Percentiles rank a stretch among this genome's conserved stretches.
Evolutionary conservation across 192 early-diverging fungal genomes (phyloP).

Genomic region (Chytriomyces sp.): DNA sequence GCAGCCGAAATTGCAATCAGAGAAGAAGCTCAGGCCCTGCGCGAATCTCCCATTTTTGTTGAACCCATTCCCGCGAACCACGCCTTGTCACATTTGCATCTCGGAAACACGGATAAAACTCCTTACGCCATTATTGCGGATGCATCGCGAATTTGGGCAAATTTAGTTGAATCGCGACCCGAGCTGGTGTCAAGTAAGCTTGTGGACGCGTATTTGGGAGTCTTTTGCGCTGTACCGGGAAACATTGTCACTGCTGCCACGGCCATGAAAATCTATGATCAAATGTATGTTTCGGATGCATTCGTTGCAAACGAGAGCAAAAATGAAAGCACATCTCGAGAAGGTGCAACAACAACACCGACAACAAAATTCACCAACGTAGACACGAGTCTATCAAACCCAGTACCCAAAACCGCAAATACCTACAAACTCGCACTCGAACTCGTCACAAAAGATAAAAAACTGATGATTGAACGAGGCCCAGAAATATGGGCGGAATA

Average conservation of each 20-base stretch:
- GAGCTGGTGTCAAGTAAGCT: background rate
- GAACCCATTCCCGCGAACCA: background rate
- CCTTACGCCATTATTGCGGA: conserved; percentile 1
- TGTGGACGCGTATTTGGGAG: conserved; percentile 16
- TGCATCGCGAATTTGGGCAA: background rate
- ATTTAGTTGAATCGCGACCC: background rate
- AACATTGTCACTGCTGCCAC: conserved; percentile 18
- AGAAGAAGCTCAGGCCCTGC: background rate
- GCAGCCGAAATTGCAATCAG: too few relatives aligned
- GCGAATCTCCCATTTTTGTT: conserved; percentile 5
- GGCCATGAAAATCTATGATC: conserved; percentile 26
- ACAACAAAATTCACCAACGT: background rate
- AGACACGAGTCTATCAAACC: background rate
- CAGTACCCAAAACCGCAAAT: conserved; percentile 7
- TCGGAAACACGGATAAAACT: background rate
- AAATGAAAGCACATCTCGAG: background rate
- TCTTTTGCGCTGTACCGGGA: conserved; percentile 14
- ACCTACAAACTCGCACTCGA: conserved; percentile 8
- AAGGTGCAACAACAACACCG: background rate
- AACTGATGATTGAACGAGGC: conserved; percentile 7
- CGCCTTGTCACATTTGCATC: conserved; percentile 8
- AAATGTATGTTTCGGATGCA: background rate
- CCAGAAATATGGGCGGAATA: conserved; percentile 9
- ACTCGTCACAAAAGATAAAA: conserved; percentile 13
- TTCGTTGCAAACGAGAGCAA: background rate